Evolutionary conservation across 2,329 filamentous ascomycete species (phyloP), one percentile per base, ranked within the genome.

Genomic region (Nemania sp.): DNA sequence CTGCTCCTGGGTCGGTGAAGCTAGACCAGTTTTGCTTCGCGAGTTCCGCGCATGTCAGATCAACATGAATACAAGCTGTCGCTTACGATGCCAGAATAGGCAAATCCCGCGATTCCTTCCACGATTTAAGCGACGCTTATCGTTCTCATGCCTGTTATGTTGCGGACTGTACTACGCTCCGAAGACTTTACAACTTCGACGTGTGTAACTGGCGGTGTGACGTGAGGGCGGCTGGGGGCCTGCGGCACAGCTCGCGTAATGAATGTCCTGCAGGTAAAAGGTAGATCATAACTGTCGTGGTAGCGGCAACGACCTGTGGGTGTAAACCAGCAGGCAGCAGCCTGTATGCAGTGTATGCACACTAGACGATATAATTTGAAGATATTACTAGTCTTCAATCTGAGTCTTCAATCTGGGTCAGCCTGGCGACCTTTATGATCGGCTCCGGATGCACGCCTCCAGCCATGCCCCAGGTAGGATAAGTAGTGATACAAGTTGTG

Each of bases 401-500:
- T 29, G 25, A 3, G 25, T 3, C 25, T n/a, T n/a, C n/a, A n/a
- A n/a, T n/a, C n/a, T 54, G 58, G 40, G 25, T 64, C 47, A 57
- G 58, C 46, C 51, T 46, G 58, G 18, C 39, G 54, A 34, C 37
- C 54, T 48, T 32, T 49, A 54, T 51, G 62, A 34, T 52, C 20
- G 42, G 43, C 40, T 57, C 62, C 59, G 59, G 47, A 49, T 20
- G 54, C 32, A 39, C 37, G 25, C 54, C 40, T 42, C 29, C 17
- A 46, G 49, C 34, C n/a, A 60, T 55, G 45, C 47, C 15, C 20
- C 42, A 34, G 35, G 15, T 29, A 54, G 18, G 21, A 39, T 29
- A 52, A 51, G 59, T 54, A 64, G 59, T 64, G 48, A 51, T 61
- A 64, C 62, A 61, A 52, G 56, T 40, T 57, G 42, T 39, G 25